Conservation (phyloP, 768 basidiomycete species). For the Chalciporus piperatus region DNA sequence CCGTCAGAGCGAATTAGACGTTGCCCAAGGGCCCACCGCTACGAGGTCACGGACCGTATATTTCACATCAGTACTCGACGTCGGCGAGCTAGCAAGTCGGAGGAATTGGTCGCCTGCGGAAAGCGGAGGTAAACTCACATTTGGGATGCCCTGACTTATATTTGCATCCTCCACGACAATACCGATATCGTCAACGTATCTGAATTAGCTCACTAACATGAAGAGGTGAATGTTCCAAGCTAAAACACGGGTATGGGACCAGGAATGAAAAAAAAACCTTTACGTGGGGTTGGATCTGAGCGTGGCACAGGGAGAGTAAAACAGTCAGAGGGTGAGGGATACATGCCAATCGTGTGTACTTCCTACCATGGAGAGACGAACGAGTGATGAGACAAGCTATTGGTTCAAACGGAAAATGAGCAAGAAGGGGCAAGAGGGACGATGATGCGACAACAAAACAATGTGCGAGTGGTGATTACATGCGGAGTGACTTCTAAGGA, state of each 20-base stretch:
- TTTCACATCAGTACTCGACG: constrained; percentile 6
- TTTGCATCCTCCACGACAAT: neutral
- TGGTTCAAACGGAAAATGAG: constrained; percentile 7
- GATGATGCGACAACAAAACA: constrained; percentile 22
- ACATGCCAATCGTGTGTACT: constrained; percentile 10
- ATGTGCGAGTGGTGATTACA: constrained; percentile 20
- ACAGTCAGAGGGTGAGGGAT: constrained; percentile 6
- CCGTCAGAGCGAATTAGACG: constrained; percentile 2
- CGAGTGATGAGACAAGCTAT: constrained; percentile 4
- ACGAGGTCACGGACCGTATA: neutral
- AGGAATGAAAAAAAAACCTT: neutral
- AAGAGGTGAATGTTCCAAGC: neutral
- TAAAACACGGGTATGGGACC: neutral
- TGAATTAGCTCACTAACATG: neutral
- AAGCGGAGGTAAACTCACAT: neutral
- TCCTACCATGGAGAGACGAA: constrained; percentile 3
- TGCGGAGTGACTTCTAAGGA: constrained; percentile 5
- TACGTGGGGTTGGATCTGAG: neutral
- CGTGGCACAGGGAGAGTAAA: neutral
- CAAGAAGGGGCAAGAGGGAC: constrained; percentile 9
- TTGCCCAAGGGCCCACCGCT: neutral
- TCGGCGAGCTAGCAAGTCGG: neutral
- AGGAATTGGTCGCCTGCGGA: neutral
- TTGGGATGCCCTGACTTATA: neutral
- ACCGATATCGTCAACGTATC: neutral